A percentile compares a stretch with the other conserved stretches of the same genome.
These are phyloP conservation scores for Fulvia fulva DNA, from an alignment of 2,329 filamentous ascomycete genomes.

Conservation along the genomic window DNA sequence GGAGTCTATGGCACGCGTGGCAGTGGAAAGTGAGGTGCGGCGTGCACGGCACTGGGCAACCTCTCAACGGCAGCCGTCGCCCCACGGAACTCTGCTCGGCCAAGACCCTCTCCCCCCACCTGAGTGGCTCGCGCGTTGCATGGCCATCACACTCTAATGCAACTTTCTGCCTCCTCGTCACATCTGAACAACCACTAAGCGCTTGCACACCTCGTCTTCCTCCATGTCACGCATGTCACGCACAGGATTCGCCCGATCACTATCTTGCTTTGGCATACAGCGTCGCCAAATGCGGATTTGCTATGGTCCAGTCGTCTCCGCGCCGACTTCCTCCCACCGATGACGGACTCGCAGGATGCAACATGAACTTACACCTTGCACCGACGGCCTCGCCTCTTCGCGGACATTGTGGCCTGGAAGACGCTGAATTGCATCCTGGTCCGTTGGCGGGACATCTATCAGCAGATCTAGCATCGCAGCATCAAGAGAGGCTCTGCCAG, in stretches of 20 bases:
- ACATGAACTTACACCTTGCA: too few species aligned
- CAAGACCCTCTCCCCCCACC: not conserved
- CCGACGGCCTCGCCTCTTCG: not conserved
- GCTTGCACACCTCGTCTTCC: conserved; percentile 11
- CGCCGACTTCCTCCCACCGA: not conserved
- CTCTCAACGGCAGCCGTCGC: not conserved
- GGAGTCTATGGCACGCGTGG: not conserved
- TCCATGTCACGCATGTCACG: conserved; percentile 12
- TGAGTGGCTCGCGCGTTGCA: not conserved
- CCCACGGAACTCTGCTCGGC: not conserved
- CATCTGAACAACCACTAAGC: conserved; percentile 14
- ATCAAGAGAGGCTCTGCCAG: not conserved
- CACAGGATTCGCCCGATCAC: conserved; percentile 13
- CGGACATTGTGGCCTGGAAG: not conserved
- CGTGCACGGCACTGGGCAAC: too few species aligned
- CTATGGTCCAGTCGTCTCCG: conserved; percentile 1
- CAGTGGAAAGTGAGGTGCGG: too few species aligned
- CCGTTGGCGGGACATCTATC: not conserved
- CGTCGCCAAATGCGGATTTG: conserved; percentile 1
- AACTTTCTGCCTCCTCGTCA: conserved; percentile 8
- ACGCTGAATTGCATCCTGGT: not conserved
- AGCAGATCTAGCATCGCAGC: not conserved
- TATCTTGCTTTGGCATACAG: conserved; percentile 9
- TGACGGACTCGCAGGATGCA: not conserved
- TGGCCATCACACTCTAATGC: not conserved